phyloP scores from a whole-genome alignment of 495 filamentous ascomycete genomes.

The Cetradonia linearis region DNA sequence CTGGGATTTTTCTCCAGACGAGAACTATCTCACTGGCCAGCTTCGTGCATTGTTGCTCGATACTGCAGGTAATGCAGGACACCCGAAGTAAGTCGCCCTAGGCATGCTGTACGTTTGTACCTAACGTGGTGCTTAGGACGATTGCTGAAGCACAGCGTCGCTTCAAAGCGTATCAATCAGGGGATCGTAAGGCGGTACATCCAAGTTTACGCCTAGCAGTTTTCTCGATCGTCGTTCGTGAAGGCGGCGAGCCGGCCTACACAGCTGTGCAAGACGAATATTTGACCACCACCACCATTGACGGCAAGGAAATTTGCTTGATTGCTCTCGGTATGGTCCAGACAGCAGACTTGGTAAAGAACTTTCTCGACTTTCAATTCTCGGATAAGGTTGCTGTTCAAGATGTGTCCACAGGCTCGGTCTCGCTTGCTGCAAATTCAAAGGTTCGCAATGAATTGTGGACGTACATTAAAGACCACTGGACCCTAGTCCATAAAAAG shows the following conservation, averaged over 20 bases:
- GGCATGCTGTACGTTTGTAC: conserved; percentile 16
- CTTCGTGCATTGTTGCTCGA: conserved; percentile 69
- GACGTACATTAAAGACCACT: conserved; percentile 75
- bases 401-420: conserved; percentile 74
- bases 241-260: conserved; percentile 55
- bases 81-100: conserved; percentile 49
- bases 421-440: conserved; percentile 60
- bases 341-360: conserved; percentile 53
- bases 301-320: conserved; percentile 80
- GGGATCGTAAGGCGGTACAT: conserved; percentile 59
- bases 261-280: conserved; percentile 75
- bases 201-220: conserved; percentile 69
- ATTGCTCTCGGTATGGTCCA: conserved; percentile 64
- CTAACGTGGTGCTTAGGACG: conserved; percentile 36
- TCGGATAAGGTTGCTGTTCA: conserved; percentile 65
- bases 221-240: conserved; percentile 65
- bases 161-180: conserved; percentile 63
- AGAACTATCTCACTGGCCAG: conserved; percentile 73
- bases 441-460: conserved; percentile 61
- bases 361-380: conserved; percentile 70
- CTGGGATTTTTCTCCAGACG: conserved; percentile 65
- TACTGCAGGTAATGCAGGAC: conserved; percentile 61
- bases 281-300: conserved; percentile 66
- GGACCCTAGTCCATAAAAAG: conserved; percentile 54
- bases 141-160: conserved; percentile 59